A percentile compares a stretch with the other conserved stretches of the same genome.
These are phyloP conservation scores for Plasmodium gallinaceum DNA, from an alignment of 169 alveolate genomes.

Conservation along the genomic window DNA sequence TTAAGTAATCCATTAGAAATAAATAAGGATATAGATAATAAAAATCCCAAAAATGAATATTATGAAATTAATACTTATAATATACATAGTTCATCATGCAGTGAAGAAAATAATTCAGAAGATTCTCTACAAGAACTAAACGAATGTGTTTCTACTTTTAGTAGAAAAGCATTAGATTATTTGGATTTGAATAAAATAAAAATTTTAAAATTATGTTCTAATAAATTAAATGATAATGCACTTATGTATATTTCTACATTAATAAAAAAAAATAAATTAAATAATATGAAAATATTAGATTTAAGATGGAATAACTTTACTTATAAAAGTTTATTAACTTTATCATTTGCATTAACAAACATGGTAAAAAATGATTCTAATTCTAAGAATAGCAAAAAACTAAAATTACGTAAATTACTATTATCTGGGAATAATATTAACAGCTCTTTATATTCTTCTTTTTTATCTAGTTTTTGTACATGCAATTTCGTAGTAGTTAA, in stretches of 20 bases:
- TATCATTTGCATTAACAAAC: slow-evolving; percentile 50
- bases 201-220: slow-evolving; percentile 46
- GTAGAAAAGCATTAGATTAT: slow-evolving; percentile 15
- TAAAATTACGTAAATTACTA: slow-evolving; percentile 26
- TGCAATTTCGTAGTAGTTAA: slow-evolving; percentile 50
- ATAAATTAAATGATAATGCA: slow-evolving; percentile 64
- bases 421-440: slow-evolving; percentile 66
- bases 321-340: slow-evolving; percentile 55
- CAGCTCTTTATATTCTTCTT: slow-evolving; percentile 61
- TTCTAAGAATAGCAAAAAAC: not conserved
- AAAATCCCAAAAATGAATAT: not conserved
- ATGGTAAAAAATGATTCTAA: not conserved
- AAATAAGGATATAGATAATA: not conserved
- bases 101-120: slow-evolving; percentile 22
- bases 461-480: slow-evolving; percentile 66
- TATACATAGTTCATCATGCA: slow-evolving; percentile 38
- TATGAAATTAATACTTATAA: slow-evolving; percentile 25
- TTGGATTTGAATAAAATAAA: slow-evolving; percentile 28
- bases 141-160: slow-evolving; percentile 26
- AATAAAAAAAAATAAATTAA: slow-evolving; percentile 49
- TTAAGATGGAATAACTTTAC: slow-evolving; percentile 71
- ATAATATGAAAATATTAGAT: slow-evolving; percentile 42
- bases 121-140: slow-evolving; percentile 16
- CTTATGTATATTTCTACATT: slow-evolving; percentile 47
- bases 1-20: not conserved